phyloP scores from a whole-genome alignment of 164 flowering plant species.

The Nymphaea colorata region DNA sequence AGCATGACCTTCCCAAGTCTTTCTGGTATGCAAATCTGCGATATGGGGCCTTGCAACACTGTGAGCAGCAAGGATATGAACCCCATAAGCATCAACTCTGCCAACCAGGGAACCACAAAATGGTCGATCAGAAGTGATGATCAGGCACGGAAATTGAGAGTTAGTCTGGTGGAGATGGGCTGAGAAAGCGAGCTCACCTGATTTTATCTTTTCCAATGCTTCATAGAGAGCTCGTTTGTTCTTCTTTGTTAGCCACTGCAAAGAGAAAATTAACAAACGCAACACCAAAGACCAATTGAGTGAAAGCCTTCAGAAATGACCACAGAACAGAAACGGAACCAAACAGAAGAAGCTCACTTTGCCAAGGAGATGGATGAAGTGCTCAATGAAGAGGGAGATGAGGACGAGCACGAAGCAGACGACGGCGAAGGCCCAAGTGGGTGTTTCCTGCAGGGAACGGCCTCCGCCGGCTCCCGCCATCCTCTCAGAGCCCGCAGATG shows the following conservation, averaged over 20 bases:
- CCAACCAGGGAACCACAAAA: constrained; percentile 23
- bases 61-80: constrained; percentile 45
- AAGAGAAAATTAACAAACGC: too few relatives aligned
- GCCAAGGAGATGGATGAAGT: constrained; percentile 48
- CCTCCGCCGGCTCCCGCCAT: constrained; percentile 15
- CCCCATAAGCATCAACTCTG: constrained; percentile 42
- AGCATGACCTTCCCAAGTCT: constrained; percentile 27
- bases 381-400: constrained; percentile 52
- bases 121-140: too few relatives aligned
- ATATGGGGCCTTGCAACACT: constrained; percentile 19
- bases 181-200: constrained; percentile 22
- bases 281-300: too few relatives aligned
- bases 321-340: too few relatives aligned
- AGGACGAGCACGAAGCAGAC: constrained; percentile 52
- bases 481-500: constrained; percentile 7
- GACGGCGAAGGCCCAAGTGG: constrained; percentile 76
- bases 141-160: too few relatives aligned
- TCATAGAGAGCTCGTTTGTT: constrained; percentile 34
- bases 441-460: constrained; percentile 54
- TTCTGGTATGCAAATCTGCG: constrained; percentile 27
- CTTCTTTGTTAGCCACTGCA: constrained; percentile 30
- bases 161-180: too few relatives aligned
- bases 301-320: too few relatives aligned
- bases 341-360: constrained; percentile 20
- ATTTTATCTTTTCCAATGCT: constrained; percentile 41